Evolutionary conservation across 371 early-diverging fungal genomes (phyloP), one percentile per base, ranked within the genome.

Genomic region (Polyrhizophydium stewartii): DNA sequence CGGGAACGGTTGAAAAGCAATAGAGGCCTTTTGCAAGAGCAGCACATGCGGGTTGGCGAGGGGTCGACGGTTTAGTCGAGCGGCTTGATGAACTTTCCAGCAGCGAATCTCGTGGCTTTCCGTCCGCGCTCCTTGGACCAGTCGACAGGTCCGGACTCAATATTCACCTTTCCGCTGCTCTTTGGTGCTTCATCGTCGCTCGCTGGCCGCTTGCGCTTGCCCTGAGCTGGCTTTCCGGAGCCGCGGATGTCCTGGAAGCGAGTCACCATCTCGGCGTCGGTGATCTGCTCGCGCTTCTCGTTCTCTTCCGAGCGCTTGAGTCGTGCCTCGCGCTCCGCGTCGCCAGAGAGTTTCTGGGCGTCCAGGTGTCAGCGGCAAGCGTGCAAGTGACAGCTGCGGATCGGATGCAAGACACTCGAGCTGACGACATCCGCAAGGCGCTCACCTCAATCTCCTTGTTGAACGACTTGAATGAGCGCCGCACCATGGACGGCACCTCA

Each of bases 81-180:
- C 49, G 49, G 49, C 28, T 47, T 47, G 49, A 47, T 47, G 16
- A 47, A 47, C 49, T 47, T 3, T 22, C 49, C 49, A 47, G 49
- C 49, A 47, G 49, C 49, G 16, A 47, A 47, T 3, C 49, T 3
- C 10, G 49, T 47, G 7, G 49, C 49, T 7, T 47, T 47, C 7
- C 49, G 49, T 22, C 49, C 49, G 22, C 49, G 22, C 49, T 47
- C 49, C 25, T 47, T 47, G 22, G 49, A 47, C 49, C 49, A 47
- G 16, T 47, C 49, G 7, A 47, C 49, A 3, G 49, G 49, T 16
- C 16, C 35, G 13, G 35, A 35, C 35, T 3, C 35, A 35, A 13
- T 13, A 3, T 3, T 3, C 35, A 13, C 3, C 35, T 35, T 35
- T 35, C 7, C 35, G 7, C 13, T 35, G 3, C 13, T 35, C 35